phyloP scores from a whole-genome alignment of 768 basidiomycete species.

The Lactarius deliciosus region DNA sequence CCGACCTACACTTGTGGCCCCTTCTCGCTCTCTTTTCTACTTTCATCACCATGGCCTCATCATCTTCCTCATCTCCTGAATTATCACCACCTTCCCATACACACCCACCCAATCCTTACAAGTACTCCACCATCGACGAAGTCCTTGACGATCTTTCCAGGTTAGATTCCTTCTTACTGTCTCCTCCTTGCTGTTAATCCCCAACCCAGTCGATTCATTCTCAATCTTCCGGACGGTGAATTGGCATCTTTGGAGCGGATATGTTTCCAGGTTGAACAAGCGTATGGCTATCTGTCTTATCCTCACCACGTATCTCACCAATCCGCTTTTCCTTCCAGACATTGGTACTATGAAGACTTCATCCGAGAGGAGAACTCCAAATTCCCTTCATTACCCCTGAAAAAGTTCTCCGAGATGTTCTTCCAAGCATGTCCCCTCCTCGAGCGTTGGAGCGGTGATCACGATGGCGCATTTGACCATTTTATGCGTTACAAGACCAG shows the following conservation, averaged over 20 bases:
- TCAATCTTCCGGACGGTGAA: slow-evolving; percentile 94
- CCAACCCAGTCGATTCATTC: slow-evolving; percentile 78
- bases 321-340: slow-evolving; percentile 49
- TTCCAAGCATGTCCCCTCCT: slow-evolving; percentile 84
- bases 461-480: slow-evolving; percentile 79
- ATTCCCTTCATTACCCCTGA: slow-evolving; percentile 84
- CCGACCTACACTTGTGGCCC: slow-evolving; percentile 31
- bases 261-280: slow-evolving; percentile 99
- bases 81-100: slow-evolving; percentile 44
- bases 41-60: slow-evolving; percentile 59
- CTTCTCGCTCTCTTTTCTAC: slow-evolving; percentile 32
- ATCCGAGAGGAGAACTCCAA: slow-evolving; percentile 87
- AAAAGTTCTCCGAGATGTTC: slow-evolving; percentile 90
- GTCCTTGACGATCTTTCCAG: slow-evolving; percentile 90
- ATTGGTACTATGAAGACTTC: slow-evolving; percentile 99
- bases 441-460: slow-evolving; percentile 79
- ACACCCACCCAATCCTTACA: slow-evolving; percentile 61
- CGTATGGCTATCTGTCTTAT: slow-evolving; percentile 54
- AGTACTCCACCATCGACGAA: slow-evolving; percentile 65
- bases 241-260: slow-evolving; percentile 87
- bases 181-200: slow-evolving; percentile 26
- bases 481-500: slow-evolving; percentile 97
- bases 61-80: slow-evolving; percentile 79
- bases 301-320: slow-evolving; percentile 19
- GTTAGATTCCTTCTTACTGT: slow-evolving; percentile 41